A percentile compares a stretch with the other conserved stretches of the same genome.
Conservation (phyloP, 306 rosid genomes). For the Pyrus bretschneideri region DNA sequence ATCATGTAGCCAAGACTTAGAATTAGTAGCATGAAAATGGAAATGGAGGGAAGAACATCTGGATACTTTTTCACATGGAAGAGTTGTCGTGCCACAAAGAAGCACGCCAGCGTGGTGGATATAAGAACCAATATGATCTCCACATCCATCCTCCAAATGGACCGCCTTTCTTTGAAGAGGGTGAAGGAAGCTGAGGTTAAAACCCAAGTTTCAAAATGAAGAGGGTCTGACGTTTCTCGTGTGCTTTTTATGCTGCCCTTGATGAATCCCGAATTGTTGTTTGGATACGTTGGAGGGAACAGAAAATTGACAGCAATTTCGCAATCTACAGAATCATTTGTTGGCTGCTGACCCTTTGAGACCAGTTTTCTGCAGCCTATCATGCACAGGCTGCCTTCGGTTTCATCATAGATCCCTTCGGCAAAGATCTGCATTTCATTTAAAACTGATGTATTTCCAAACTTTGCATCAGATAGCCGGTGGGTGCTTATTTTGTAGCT, state of each 20-base stretch:
- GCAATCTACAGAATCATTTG: slow-evolving; percentile 32
- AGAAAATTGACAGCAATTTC: slow-evolving; percentile 32
- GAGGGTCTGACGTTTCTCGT: slow-evolving; percentile 29
- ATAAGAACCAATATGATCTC: slow-evolving; percentile 42
- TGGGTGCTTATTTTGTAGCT: slow-evolving; percentile 20
- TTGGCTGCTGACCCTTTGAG: not conserved
- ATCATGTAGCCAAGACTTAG: slow-evolving; percentile 36
- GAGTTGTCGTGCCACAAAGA: slow-evolving; percentile 40
- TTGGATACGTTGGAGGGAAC: slow-evolving; percentile 14
- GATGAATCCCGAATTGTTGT: not conserved
- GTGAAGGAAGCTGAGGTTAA: slow-evolving; percentile 12
- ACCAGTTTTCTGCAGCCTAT: slow-evolving; percentile 41
- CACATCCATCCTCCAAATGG: slow-evolving; percentile 44
- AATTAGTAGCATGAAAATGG: slow-evolving; percentile 37
- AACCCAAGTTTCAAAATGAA: slow-evolving; percentile 28
- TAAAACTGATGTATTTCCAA: not conserved
- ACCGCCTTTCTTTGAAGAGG: not conserved
- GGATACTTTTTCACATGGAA: slow-evolving; percentile 41
- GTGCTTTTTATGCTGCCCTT: slow-evolving; percentile 42
- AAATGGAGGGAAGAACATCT: slow-evolving; percentile 38
- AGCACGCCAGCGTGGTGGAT: slow-evolving; percentile 38
- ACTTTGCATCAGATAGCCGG: not conserved
- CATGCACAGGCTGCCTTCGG: slow-evolving; percentile 55
- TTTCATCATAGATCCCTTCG: slow-evolving; percentile 45
- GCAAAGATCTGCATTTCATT: slow-evolving; percentile 22